These are phyloP conservation scores for Dillenia turbinata DNA, from an alignment of 164 flowering plant genomes.

Conservation along the genomic window DNA sequence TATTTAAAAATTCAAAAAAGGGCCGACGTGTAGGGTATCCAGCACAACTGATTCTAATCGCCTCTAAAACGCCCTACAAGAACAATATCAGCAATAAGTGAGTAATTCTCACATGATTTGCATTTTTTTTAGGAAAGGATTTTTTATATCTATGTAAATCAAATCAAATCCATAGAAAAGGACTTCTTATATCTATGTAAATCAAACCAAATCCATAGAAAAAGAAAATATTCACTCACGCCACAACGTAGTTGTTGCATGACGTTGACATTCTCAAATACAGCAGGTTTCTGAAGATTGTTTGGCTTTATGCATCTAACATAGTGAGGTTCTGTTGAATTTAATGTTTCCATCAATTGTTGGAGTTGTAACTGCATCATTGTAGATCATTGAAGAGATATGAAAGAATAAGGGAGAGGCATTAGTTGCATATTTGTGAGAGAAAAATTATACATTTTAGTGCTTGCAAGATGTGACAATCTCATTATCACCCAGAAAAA, in stretches of 20 bases:
- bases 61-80: conserved; percentile 75
- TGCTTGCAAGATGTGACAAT: too few species aligned
- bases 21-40: conserved; percentile 76
- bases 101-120: too few species aligned
- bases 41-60: conserved; percentile 79
- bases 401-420: too few species aligned
- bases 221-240: conserved; percentile 37
- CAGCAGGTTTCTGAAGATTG: conserved; percentile 57
- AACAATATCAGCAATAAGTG: not conserved
- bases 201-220: not conserved
- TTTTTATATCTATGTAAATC: too few species aligned
- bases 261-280: conserved; percentile 70
- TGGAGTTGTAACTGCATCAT: conserved; percentile 67
- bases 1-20: conserved; percentile 67
- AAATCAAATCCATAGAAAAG: too few species aligned
- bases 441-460: conserved; percentile 7
- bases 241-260: conserved; percentile 84
- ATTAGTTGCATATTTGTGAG: too few species aligned
- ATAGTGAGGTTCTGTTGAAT: conserved; percentile 74
- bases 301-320: conserved; percentile 81
- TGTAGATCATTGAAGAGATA: too few species aligned
- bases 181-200: too few species aligned
- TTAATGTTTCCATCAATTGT: conserved; percentile 63
- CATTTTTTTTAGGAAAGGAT: too few species aligned
- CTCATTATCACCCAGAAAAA: not conserved